These are phyloP conservation scores for Termitomyces sp. DNA, from an alignment of 768 basidiomycete species.

Conservation along the genomic window DNA sequence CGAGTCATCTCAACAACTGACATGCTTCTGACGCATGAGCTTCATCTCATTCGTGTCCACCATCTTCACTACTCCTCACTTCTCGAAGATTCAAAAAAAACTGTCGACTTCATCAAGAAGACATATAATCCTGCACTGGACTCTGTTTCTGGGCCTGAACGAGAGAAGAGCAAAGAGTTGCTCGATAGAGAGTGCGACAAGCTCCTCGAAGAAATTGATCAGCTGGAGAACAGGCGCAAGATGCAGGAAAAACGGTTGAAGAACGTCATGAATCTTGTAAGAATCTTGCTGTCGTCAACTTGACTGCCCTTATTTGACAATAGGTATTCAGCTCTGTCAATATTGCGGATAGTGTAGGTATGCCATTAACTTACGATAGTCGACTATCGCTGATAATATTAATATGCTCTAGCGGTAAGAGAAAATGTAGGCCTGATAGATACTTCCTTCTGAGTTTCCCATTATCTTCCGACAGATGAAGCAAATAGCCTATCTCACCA, in stretches of 20 bases:
- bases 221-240: conserved; percentile 33
- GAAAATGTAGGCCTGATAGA: background rate
- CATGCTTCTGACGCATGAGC: conserved; percentile 41
- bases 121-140: conserved; percentile 51
- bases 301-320: background rate
- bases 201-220: conserved; percentile 45
- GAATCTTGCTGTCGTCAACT: conserved; percentile 4
- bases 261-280: conserved; percentile 51
- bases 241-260: conserved; percentile 49
- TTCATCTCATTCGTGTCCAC: conserved; percentile 50
- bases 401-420: conserved; percentile 18
- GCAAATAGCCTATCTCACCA: conserved; percentile 59
- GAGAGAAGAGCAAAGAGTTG: conserved; percentile 25
- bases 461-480: conserved; percentile 37
- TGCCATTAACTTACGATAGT: conserved; percentile 8
- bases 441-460: background rate
- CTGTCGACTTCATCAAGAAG: conserved; percentile 39
- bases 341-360: conserved; percentile 48
- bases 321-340: conserved; percentile 62
- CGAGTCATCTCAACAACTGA: conserved; percentile 34
- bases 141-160: conserved; percentile 22
- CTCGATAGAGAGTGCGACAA: conserved; percentile 45
- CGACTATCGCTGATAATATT: background rate
- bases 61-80: conserved; percentile 46
- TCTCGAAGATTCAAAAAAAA: conserved; percentile 42